Base-by-base conservation (phyloP, 1,284 basidiomycete species). In the Rhodotorula sp. region DNA sequence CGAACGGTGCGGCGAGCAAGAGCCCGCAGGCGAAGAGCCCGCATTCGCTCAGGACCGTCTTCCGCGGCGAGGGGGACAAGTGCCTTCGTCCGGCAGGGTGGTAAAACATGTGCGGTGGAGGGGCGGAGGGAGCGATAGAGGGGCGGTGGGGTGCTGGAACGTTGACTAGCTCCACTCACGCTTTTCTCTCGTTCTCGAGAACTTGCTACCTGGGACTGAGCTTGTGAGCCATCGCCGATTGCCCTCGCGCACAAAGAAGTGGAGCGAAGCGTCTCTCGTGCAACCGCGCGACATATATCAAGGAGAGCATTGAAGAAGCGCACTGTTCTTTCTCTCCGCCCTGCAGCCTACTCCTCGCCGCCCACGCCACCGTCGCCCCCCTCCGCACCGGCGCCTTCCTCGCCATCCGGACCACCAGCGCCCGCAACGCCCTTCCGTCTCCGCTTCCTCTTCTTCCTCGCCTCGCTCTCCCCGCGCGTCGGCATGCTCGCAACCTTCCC, bases 41-140 rank as follows among this genome's bases (percentile, higher is more conserved):
- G 32, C 67, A 63, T 37, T 59, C 57, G 66, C 50, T 36, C 21
- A 55, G 72, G 41, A 74, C 65, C 15, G 75, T 74, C 7, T 76
- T 72, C 66, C 67, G 60, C 13, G 50, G 50, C 51, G 61, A 68
- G 7, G 75, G 75, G 3, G 75, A 72, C 62, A 66, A 70, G 41
- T 76, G 75, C 54, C 50, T 64, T 36, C 41, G 75, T 41, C 75
- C 75, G 25, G 59, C 54, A 10, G 75, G 75, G 27, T 76, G 74
- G 74, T 76, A 54, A 32, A 25, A 29, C n/a, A n/a, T n/a, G n/a
- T n/a, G n/a, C n/a, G n/a, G n/a, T 9, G 51, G 13, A 5, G n/a
- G 13, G 1, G 51, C 51, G 29, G 15, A 27, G 48, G 25, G 22
- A 53, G 25, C 48, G n/a, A n/a, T 27, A 22, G 22, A 51, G 29